phyloP scores from a whole-genome alignment of 352 stramenopile species.

The Achlya hypogyna region DNA sequence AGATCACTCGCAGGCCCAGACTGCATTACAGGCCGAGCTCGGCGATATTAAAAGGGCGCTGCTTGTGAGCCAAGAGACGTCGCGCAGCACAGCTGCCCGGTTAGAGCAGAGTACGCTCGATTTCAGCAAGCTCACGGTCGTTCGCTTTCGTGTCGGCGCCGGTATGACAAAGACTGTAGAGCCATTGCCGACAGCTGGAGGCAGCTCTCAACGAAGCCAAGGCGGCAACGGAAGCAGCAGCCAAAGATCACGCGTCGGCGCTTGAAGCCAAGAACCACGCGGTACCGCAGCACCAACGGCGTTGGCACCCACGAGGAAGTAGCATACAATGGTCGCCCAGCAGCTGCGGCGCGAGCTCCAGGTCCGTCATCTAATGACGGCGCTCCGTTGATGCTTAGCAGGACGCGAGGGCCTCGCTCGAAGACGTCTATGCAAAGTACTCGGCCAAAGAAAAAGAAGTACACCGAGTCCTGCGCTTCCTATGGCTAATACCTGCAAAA shows the following conservation, averaged over 20 bases:
- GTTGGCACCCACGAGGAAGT: background rate
- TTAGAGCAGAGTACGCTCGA: too few species aligned
- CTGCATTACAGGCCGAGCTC: too few species aligned
- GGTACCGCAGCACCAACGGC: background rate
- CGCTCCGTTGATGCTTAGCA: background rate
- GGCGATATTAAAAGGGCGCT: too few species aligned
- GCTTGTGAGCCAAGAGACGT: too few species aligned
- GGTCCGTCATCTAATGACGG: background rate
- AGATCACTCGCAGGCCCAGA: too few species aligned
- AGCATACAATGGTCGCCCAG: background rate
- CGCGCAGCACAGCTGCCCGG: too few species aligned
- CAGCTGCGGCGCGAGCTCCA: background rate
- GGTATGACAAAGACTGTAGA: background rate
- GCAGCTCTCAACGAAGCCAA: background rate
- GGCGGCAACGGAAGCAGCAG: background rate
- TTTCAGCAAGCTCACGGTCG: too few species aligned
- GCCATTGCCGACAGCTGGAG: background rate
- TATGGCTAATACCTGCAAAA: background rate
- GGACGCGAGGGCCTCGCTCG: conserved; percentile 3
- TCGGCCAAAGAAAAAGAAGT: conserved; percentile 17
- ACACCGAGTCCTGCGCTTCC: background rate
- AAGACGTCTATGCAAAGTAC: conserved; percentile 18
- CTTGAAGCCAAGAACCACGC: conserved; percentile 5
- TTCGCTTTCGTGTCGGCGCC: too few species aligned
- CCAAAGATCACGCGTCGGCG: background rate